These are phyloP conservation scores for Yamadazyma paraphyllophila DNA, from an alignment of 805 yeast species.

Conservation along the genomic window DNA sequence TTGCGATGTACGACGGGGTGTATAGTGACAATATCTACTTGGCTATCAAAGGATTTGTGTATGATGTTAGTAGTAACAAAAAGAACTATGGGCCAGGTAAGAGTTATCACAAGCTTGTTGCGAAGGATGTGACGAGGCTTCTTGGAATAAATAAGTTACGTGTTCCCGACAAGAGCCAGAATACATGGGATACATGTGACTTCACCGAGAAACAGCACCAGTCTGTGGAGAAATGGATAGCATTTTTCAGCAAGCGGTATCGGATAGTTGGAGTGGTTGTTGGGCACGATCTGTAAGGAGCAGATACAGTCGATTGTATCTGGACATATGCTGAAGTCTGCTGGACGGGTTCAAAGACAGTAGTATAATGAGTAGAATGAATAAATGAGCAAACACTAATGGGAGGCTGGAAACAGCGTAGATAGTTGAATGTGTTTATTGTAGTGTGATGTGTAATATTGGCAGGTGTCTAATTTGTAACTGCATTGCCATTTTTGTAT, in stretches of 20 bases:
- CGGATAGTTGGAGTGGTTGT: constrained; percentile 36
- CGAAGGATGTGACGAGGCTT: constrained; percentile 75
- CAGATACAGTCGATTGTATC: too few species aligned
- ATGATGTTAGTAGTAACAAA: constrained; percentile 69
- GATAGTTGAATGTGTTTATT: too few species aligned
- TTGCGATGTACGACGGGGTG: constrained; percentile 32
- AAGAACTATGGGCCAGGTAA: constrained; percentile 76
- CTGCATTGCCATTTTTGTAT: too few species aligned
- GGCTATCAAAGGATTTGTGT: constrained; percentile 72
- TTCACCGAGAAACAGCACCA: constrained; percentile 58
- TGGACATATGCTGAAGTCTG: too few species aligned
- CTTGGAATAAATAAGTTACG: constrained; percentile 57
- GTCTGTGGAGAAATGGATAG: constrained; percentile 73
- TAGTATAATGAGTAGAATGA: too few species aligned
- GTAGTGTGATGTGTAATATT: too few species aligned
- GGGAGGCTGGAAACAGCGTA: too few species aligned
- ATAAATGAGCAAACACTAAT: too few species aligned
- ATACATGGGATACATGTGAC: constrained; percentile 48
- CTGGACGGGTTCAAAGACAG: too few species aligned
- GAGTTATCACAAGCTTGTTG: constrained; percentile 69
- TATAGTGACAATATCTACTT: constrained; percentile 51
- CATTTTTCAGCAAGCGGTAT: constrained; percentile 52
- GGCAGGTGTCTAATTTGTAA: too few species aligned
- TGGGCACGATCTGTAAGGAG: constrained; percentile 19
- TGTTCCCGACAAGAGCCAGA: constrained; percentile 8